phyloP scores from a whole-genome alignment of 768 basidiomycete species.

The Suillus hirtellus region DNA sequence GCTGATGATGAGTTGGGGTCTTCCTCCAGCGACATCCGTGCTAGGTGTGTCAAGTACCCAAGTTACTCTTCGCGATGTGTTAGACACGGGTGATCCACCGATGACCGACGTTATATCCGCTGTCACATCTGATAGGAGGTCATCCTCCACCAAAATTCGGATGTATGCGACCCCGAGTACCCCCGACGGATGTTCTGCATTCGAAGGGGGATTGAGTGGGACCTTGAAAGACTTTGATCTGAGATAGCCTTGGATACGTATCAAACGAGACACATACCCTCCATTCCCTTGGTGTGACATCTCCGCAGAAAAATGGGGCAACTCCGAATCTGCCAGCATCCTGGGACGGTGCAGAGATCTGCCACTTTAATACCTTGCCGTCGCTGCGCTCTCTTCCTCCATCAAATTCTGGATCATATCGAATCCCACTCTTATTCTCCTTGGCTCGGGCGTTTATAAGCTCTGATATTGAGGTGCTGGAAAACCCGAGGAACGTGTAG shows the following conservation, averaged over 20 bases:
- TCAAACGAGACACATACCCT: constrained; percentile 43
- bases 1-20: constrained; percentile 37
- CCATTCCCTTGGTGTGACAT: constrained; percentile 59
- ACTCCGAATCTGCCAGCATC: constrained; percentile 26
- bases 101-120: constrained; percentile 50
- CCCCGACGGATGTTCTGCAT: constrained; percentile 50
- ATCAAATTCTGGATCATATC: constrained; percentile 44
- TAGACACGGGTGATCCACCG: constrained; percentile 39
- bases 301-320: constrained; percentile 75
- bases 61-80: constrained; percentile 24
- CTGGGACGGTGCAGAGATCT: constrained; percentile 45
- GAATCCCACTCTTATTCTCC: constrained; percentile 36
- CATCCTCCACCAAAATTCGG: constrained; percentile 38
- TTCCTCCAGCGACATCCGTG: constrained; percentile 13
- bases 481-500: constrained; percentile 60
- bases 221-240: constrained; percentile 38
- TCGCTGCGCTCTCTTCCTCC: constrained; percentile 61
- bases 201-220: constrained; percentile 46
- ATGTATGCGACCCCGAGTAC: constrained; percentile 53
- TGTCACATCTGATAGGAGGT: constrained; percentile 32
- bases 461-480: constrained; percentile 43
- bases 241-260: constrained; percentile 3
- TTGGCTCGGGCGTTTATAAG: constrained; percentile 55
- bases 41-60: constrained; percentile 48
- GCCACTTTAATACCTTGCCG: constrained; percentile 58